A percentile compares a stretch with the other conserved stretches of the same genome.
These are phyloP conservation scores for Lasiodiplodia theobromae DNA, from an alignment of 2,329 filamentous ascomycete species.

Conservation along the genomic window DNA sequence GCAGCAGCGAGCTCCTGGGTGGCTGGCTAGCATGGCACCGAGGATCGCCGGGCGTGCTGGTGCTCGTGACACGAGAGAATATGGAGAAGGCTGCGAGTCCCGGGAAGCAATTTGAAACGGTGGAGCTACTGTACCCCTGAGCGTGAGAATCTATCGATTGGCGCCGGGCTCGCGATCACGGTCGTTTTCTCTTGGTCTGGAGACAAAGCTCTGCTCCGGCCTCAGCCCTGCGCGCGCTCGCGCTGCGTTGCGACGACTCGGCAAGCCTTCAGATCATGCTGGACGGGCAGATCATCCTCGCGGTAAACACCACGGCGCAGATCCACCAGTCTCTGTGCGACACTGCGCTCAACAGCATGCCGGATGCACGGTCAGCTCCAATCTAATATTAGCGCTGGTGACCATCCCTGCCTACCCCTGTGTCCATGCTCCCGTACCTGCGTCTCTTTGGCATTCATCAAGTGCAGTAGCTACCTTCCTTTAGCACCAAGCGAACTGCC, in stretches of 20 bases:
- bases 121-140: conserved; percentile 28
- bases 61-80: conserved; percentile 26
- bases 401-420: conserved; percentile 30
- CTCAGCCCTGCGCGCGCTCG: conserved; percentile 18
- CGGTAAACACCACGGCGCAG: conserved; percentile 25
- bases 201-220: background rate
- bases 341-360: conserved; percentile 16
- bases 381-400: conserved; percentile 29
- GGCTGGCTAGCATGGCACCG: conserved; percentile 9
- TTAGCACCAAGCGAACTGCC: conserved; percentile 13
- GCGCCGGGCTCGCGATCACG: conserved; percentile 22
- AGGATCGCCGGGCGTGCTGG: conserved; percentile 17
- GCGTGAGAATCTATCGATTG: conserved; percentile 28
- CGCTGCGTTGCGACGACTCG: conserved; percentile 10
- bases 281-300: conserved; percentile 18
- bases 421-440: conserved; percentile 26
- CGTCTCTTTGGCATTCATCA: conserved; percentile 26
- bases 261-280: conserved; percentile 9
- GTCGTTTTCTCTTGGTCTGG: conserved; percentile 14
- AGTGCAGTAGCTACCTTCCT: conserved; percentile 12
- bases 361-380: conserved; percentile 23
- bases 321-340: conserved; percentile 28
- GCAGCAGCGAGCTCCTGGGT: conserved; percentile 4
- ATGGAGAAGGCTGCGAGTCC: conserved; percentile 16
- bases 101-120: conserved; percentile 24